Percentiles rank a stretch among this genome's conserved stretches.
phyloP scores from a whole-genome alignment of 2,329 filamentous ascomycete genomes.

The Monilinia fructicola region DNA sequence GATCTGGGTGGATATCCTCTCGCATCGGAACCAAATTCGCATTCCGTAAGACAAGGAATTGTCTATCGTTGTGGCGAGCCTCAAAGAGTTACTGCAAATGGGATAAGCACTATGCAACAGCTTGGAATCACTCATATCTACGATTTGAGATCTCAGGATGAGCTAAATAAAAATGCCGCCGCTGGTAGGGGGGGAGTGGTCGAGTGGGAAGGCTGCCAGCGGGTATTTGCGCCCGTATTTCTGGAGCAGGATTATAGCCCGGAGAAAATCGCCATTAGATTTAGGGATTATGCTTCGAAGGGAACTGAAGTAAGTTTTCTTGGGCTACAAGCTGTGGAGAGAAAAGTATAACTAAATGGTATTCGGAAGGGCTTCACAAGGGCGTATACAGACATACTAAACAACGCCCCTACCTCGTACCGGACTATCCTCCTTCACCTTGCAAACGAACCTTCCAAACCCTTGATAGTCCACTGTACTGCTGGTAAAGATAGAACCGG shows the following conservation, averaged over 20 bases:
- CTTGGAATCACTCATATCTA: slow-evolving; percentile 65
- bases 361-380: slow-evolving; percentile 55
- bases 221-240: slow-evolving; percentile 66
- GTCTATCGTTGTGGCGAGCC: slow-evolving; percentile 71
- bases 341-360: slow-evolving; percentile 12
- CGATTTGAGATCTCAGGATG: slow-evolving; percentile 63
- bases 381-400: slow-evolving; percentile 63
- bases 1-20: slow-evolving; percentile 63
- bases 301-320: slow-evolving; percentile 36
- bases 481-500: slow-evolving; percentile 78
- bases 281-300: slow-evolving; percentile 57
- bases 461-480: slow-evolving; percentile 69
- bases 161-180: slow-evolving; percentile 51
- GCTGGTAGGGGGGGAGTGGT: slow-evolving; percentile 43
- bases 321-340: neutral
- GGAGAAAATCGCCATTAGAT: slow-evolving; percentile 61
- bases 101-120: slow-evolving; percentile 50
- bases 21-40: slow-evolving; percentile 36
- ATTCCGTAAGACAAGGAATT: slow-evolving; percentile 51
- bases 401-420: slow-evolving; percentile 53
- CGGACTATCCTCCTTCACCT: slow-evolving; percentile 49
- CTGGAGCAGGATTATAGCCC: slow-evolving; percentile 59
- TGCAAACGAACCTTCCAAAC: slow-evolving; percentile 43
- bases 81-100: slow-evolving; percentile 54
- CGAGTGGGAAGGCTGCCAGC: slow-evolving; percentile 52